These are phyloP conservation scores for Croton laevigatus DNA, from an alignment of 441 rosid species.

Conservation along the genomic window DNA sequence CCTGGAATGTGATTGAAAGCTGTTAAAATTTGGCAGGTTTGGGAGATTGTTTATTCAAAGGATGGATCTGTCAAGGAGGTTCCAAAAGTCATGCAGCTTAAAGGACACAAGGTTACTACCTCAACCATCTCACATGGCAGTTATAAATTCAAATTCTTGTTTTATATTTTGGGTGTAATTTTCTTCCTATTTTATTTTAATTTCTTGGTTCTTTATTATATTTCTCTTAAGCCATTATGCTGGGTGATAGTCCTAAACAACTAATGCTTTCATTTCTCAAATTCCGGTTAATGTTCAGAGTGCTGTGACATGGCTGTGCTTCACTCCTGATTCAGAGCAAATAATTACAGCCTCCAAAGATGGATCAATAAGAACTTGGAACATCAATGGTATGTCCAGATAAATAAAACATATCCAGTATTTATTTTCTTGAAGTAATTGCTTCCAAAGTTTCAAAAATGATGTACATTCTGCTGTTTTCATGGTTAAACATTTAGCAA, in stretches of 20 bases:
- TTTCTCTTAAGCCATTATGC: neutral
- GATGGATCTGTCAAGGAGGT: constrained; percentile 96
- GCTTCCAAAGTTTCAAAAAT: neutral
- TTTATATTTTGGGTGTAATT: neutral
- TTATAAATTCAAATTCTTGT: neutral
- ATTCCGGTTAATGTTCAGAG: constrained; percentile 35
- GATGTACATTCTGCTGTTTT: constrained; percentile 5
- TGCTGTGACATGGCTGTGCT: constrained; percentile 90
- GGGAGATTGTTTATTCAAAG: constrained; percentile 94
- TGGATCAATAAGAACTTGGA: constrained; percentile 88
- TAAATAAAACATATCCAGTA: neutral
- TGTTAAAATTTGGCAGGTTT: constrained; percentile 42
- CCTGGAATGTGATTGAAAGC: neutral
- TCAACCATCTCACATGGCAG: constrained; percentile 50
- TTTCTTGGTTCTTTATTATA: neutral
- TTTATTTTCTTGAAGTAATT: neutral
- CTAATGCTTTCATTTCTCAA: constrained; percentile 9
- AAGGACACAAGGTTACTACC: constrained; percentile 19
- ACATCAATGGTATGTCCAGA: constrained; percentile 71
- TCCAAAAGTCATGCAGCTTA: constrained; percentile 86
- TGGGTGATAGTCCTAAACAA: constrained; percentile 1
- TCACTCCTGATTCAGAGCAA: constrained; percentile 80
- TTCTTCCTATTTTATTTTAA: neutral
- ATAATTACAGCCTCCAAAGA: constrained; percentile 97
- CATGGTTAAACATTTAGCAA: neutral